Conservation (phyloP, 768 basidiomycete species). For the Boletus vermiculosoides region DNA sequence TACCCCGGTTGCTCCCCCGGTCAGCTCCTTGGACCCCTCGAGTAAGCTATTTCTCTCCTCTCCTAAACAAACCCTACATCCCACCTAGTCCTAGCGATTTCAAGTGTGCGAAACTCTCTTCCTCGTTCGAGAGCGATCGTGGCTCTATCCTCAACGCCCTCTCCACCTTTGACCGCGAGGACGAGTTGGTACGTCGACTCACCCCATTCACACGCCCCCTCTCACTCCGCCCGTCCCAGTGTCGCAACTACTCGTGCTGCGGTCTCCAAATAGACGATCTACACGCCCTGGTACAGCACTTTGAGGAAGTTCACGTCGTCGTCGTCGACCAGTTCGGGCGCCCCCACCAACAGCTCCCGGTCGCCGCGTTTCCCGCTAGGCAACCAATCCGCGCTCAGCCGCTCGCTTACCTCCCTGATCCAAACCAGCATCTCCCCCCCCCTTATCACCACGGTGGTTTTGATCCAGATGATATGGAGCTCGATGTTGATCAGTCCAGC, state of each 20-base stretch:
- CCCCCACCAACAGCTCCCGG: conserved; percentile 31
- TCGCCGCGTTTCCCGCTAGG: conserved; percentile 34
- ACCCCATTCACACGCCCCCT: neutral
- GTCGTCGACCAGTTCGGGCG: conserved; percentile 51
- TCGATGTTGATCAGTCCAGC: conserved; percentile 61
- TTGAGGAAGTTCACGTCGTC: conserved; percentile 87
- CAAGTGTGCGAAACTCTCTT: conserved; percentile 44
- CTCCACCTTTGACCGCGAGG: conserved; percentile 64
- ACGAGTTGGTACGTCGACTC: conserved; percentile 60
- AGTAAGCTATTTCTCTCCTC: conserved; percentile 45
- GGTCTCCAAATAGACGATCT: conserved; percentile 74
- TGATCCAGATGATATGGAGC: conserved; percentile 81
- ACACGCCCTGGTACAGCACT: conserved; percentile 86
- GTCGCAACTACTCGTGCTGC: conserved; percentile 89
- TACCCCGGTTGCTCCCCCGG: conserved; percentile 64
- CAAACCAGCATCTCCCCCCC: conserved; percentile 26
- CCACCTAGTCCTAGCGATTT: conserved; percentile 43
- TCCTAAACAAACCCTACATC: neutral
- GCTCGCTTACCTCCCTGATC: conserved; percentile 29
- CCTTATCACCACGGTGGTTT: conserved; percentile 42
- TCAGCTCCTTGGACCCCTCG: conserved; percentile 58
- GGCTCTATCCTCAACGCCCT: conserved; percentile 63
- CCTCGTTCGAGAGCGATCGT: conserved; percentile 61
- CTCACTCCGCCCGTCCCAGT: conserved; percentile 40
- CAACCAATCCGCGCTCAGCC: conserved; percentile 34